Evolutionary conservation across 2,329 filamentous ascomycete species (phyloP).

Genomic region (Aspergillus sclerotialis): DNA sequence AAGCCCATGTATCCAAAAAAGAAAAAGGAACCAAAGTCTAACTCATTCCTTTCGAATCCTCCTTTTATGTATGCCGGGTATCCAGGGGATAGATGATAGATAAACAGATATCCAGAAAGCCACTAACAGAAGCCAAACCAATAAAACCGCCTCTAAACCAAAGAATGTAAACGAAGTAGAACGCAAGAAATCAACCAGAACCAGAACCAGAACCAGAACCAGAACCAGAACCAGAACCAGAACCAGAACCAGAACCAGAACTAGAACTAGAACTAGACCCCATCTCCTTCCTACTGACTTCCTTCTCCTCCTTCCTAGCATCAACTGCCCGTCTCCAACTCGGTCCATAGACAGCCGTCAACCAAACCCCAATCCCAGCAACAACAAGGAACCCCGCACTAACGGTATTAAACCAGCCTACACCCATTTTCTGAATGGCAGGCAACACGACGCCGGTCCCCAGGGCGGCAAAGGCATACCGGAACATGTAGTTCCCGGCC

Average conservation of each 20-base stretch:
- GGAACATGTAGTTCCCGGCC: conserved; percentile 71
- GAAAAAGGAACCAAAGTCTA: background rate
- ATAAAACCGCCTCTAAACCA: too few species aligned
- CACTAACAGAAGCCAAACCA: background rate
- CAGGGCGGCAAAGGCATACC: conserved; percentile 67
- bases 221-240: too few species aligned
- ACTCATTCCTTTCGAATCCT: background rate
- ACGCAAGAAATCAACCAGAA: background rate
- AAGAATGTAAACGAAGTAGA: background rate
- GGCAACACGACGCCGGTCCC: conserved; percentile 68
- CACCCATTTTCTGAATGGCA: conserved; percentile 64
- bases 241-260: background rate
- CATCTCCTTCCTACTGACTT: conserved; percentile 11
- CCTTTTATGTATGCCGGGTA: background rate
- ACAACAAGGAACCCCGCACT: conserved; percentile 51
- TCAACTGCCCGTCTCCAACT: conserved; percentile 51
- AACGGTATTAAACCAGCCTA: conserved; percentile 76
- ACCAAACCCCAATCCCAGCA: conserved; percentile 40
- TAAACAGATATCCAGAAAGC: background rate
- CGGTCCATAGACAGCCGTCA: conserved; percentile 45
- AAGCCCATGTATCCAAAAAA: too few species aligned
- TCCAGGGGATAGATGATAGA: background rate
- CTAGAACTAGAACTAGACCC: background rate
- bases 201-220: too few species aligned
- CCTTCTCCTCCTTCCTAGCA: conserved; percentile 35